Base-by-base conservation (phyloP, 176 grass and related monocot genomes). In the Dendrocalamus sinicus region DNA sequence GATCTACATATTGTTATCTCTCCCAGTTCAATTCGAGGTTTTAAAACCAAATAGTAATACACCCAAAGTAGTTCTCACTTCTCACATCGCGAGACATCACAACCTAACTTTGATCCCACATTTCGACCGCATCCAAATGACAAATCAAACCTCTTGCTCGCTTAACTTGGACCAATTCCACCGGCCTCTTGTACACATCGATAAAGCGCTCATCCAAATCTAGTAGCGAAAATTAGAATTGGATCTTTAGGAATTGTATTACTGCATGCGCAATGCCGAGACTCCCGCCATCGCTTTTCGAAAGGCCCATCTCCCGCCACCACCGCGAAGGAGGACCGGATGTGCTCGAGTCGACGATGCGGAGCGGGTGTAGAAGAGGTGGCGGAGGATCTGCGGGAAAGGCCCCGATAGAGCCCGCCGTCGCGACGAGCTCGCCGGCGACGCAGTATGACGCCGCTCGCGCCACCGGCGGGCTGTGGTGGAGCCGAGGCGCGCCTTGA, bases 401-500 rank as follows among this genome's bases (percentile, higher is more conserved):
- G 81, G 22, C 92, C 92, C 66, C 90, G 86, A 79, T 97, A 97
- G 74, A 89, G 24, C 1, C 92, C 89, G 9, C 95, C 90, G 9
- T 89, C 91, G 55, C 78, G 62, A 80, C 67, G 70, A 97, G 91
- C 79, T 97, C 90, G 19, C 76, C 46, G n/a, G 90, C 90, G 59
- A 97, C 90, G 41, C 78, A 81, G 28, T n/a, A 97, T 3, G 14
- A 82, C 75, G 69, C 83, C 77, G 12, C 84, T 81, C 41, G 60
- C 52, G 24, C 81, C 37, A 32, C 75, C 76, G 22, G 66, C 54
- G 90, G 64, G 47, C 54, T 61, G 72, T 83, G 72, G 80, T 51
- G 89, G 86, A 94, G 95, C 82, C 94, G 57, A 97, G 95, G 30
- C 92, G 84, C 45, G 89, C 93, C 92, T 97, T 97, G 50, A 89